These are phyloP conservation scores for Leccinum pellstonianum DNA, from an alignment of 768 basidiomycete genomes.

Conservation along the genomic window DNA sequence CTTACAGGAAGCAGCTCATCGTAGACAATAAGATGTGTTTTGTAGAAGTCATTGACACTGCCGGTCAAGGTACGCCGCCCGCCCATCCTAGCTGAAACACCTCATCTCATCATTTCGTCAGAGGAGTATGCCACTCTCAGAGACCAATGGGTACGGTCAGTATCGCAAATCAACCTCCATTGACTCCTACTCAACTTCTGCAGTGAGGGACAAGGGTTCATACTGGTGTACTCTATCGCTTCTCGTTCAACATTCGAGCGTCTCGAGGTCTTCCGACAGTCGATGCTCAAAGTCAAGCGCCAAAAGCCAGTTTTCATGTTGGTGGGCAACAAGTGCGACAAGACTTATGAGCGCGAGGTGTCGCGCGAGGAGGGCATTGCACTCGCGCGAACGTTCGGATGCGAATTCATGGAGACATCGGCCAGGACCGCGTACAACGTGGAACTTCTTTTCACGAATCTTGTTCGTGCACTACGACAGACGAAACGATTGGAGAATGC, in stretches of 20 bases:
- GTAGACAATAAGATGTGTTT: conserved; percentile 96
- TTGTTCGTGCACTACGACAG: conserved; percentile 80
- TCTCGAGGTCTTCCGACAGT: conserved; percentile 85
- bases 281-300: conserved; percentile 86
- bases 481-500: conserved; percentile 50
- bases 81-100: conserved; percentile 1
- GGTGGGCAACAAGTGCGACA: conserved; percentile 96
- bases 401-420: conserved; percentile 95
- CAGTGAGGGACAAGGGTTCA: conserved; percentile 98
- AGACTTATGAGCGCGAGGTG: conserved; percentile 87
- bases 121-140: conserved; percentile 97
- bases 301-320: conserved; percentile 87
- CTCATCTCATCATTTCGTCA: conserved; percentile 36
- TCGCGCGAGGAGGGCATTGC: conserved; percentile 84
- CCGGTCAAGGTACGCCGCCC: conserved; percentile 79
- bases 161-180: conserved; percentile 16
- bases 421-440: conserved; percentile 95
- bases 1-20: conserved; percentile 91
- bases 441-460: conserved; percentile 82
- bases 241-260: conserved; percentile 91
- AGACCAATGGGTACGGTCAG: conserved; percentile 97
- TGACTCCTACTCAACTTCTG: conserved; percentile 9
- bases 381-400: conserved; percentile 81
- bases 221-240: conserved; percentile 94
- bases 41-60: conserved; percentile 96